Evolutionary conservation across 345 rosid genomes (phyloP), one percentile per base, ranked within the genome.

Genomic region (Eucalyptus victrix): DNA sequence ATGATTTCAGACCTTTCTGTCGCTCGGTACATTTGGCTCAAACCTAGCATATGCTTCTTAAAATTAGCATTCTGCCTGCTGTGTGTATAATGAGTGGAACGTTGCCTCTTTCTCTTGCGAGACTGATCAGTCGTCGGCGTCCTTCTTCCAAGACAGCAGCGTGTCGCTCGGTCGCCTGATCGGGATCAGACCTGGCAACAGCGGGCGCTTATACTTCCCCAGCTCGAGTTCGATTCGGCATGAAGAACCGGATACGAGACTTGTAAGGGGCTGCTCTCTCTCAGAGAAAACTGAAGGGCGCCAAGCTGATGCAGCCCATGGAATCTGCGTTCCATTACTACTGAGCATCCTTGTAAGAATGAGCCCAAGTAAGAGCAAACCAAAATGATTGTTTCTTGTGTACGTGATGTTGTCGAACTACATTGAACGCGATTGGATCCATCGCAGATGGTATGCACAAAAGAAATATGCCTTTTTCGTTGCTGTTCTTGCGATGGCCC

Each of bases 111-210:
- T 76, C 58, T 51, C 45, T 11, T 23, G 49, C 30, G 85, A 76
- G 85, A 40, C 47, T 4, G 85, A 86, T 47, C 93, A 94, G 96
- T 93, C 96, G 14, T 90, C 95, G 9, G 94, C 92, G 14, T 95
- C 95, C 9, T 94, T 95, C 92, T 95, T 95, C 91, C 95, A 92
- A 88, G 95, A 94, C 69, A 40, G 69, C 53, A 94, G 94, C 26
- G 91, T 91, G 51, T 89, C 96, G 3, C 90, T 93, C 7, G 96
- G 96, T 40, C 89, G 90, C 89, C 92, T 95, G 42, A 94, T 94
- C 30, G 96, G 96, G 65, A 89, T 93, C 32, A 87, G 90, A 88
- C 89, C 89, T 0, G 88, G 92, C 11, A 91, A 92, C 5, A 88
- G 95, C 86, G 90, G 90, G 86, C 87, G 89, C 40, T 19, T 93